phyloP scores from a whole-genome alignment of 2,329 filamentous ascomycete genomes.

The Chaetomium sp. region DNA sequence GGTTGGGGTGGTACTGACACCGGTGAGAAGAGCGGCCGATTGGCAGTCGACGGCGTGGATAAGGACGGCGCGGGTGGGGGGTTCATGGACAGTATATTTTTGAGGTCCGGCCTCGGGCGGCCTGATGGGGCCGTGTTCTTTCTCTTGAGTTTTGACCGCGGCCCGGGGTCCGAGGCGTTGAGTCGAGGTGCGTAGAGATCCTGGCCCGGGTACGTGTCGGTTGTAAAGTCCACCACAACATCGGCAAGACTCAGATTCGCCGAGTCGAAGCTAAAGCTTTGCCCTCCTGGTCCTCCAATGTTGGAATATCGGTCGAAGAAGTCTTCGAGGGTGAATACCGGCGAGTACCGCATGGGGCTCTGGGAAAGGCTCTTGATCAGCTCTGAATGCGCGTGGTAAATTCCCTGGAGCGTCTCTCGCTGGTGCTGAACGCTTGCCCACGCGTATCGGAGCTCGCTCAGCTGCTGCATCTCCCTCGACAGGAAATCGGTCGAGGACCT shows the following conservation, averaged over 20 bases:
- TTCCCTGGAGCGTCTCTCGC: slow-evolving; percentile 72
- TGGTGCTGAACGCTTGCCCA: slow-evolving; percentile 83
- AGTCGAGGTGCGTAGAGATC: slow-evolving; percentile 50
- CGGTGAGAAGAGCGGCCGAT: slow-evolving; percentile 45
- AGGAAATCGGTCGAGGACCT: slow-evolving; percentile 67
- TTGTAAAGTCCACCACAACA: slow-evolving; percentile 60
- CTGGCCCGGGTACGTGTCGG: slow-evolving; percentile 56
- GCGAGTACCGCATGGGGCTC: slow-evolving; percentile 71
- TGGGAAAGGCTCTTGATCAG: slow-evolving; percentile 72
- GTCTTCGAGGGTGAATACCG: slow-evolving; percentile 82
- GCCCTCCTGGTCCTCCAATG: slow-evolving; percentile 59
- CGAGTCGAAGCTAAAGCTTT: slow-evolving; percentile 67
- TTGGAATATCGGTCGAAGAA: slow-evolving; percentile 80
- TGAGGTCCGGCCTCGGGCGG: slow-evolving; percentile 46
- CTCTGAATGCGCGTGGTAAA: slow-evolving; percentile 78
- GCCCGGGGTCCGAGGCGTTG: slow-evolving; percentile 35
- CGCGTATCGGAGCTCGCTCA: slow-evolving; percentile 71
- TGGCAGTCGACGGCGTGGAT: slow-evolving; percentile 38
- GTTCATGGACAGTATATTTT: slow-evolving; percentile 41
- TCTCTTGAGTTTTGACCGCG: slow-evolving; percentile 50
- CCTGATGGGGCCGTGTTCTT: slow-evolving; percentile 49
- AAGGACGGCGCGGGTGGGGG: slow-evolving; percentile 38
- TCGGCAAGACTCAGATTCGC: slow-evolving; percentile 74
- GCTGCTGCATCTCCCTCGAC: slow-evolving; percentile 75
- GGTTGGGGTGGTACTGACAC: slow-evolving; percentile 43